These are phyloP conservation scores for Hyaloperonospora arabidopsidis DNA, from an alignment of 352 stramenopile species.

Conservation along the genomic window DNA sequence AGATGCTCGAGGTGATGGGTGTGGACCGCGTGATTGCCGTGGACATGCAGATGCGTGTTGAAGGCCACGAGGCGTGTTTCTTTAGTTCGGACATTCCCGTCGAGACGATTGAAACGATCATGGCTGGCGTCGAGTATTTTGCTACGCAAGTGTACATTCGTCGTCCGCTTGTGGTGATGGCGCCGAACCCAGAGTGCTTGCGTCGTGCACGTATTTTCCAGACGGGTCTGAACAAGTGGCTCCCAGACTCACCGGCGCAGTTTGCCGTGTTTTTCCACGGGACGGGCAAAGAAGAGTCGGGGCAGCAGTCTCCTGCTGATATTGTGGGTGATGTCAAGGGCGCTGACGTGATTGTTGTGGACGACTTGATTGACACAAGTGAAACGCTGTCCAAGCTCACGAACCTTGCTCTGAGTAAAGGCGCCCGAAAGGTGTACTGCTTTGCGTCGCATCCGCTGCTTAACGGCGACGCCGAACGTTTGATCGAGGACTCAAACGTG, in stretches of 20 bases:
- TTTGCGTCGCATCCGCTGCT: slow-evolving; percentile 88
- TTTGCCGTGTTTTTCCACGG: slow-evolving; percentile 83
- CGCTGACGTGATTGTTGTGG: slow-evolving; percentile 87
- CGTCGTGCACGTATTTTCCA: slow-evolving; percentile 82
- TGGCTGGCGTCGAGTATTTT: slow-evolving; percentile 89
- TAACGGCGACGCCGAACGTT: slow-evolving; percentile 75
- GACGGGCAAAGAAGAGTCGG: slow-evolving; percentile 37
- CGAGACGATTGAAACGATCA: slow-evolving; percentile 89
- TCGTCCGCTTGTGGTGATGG: slow-evolving; percentile 78
- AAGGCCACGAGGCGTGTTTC: slow-evolving; percentile 87
- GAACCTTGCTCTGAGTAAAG: slow-evolving; percentile 69
- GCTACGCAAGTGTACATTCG: slow-evolving; percentile 75
- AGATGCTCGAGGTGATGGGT: slow-evolving; percentile 92
- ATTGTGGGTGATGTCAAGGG: slow-evolving; percentile 86
- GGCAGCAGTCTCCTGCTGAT: slow-evolving; percentile 59
- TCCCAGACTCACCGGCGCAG: slow-evolving; percentile 66
- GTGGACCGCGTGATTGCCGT: slow-evolving; percentile 91
- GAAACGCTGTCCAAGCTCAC: slow-evolving; percentile 78
- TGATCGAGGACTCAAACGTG: slow-evolving; percentile 79
- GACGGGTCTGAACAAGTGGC: slow-evolving; percentile 80
- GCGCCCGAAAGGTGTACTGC: slow-evolving; percentile 84
- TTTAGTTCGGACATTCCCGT: slow-evolving; percentile 87
- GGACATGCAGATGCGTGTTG: slow-evolving; percentile 87
- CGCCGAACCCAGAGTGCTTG: slow-evolving; percentile 83
- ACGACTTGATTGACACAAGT: slow-evolving; percentile 88